A percentile compares a stretch with the other conserved stretches of the same genome.
These are phyloP conservation scores for Microbotryum scabiosae DNA, from an alignment of 1,284 basidiomycete genomes.

Conservation along the genomic window DNA sequence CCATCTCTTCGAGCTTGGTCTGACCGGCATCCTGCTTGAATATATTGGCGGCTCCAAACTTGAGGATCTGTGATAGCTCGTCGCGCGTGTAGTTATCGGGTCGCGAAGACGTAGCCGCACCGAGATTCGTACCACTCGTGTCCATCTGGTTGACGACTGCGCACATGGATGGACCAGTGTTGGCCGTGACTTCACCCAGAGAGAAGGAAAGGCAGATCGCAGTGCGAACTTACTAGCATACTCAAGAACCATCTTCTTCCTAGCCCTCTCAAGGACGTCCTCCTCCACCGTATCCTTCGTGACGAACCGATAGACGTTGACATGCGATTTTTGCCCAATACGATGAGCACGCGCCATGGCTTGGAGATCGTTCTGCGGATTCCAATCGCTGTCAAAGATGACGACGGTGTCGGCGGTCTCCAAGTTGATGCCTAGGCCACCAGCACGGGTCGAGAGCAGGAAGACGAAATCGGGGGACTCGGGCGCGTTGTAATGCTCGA, in stretches of 20 bases:
- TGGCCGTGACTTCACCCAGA: background rate
- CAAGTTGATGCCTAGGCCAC: slow-evolving; percentile 94
- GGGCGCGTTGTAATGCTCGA: slow-evolving; percentile 67
- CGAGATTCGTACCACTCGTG: slow-evolving; percentile 92
- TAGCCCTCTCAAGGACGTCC: slow-evolving; percentile 93
- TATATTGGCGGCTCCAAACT: slow-evolving; percentile 98
- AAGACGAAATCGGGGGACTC: slow-evolving; percentile 80
- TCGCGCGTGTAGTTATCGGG: slow-evolving; percentile 94
- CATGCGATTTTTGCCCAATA: slow-evolving; percentile 95
- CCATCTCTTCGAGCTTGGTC: slow-evolving; percentile 97
- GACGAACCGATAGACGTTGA: slow-evolving; percentile 93
- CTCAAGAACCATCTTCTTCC: slow-evolving; percentile 99
- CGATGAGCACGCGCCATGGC: slow-evolving; percentile 98
- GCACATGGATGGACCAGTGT: background rate
- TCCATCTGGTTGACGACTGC: slow-evolving; percentile 99
- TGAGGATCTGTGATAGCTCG: slow-evolving; percentile 94
- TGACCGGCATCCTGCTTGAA: slow-evolving; percentile 94
- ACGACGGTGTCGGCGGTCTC: slow-evolving; percentile 98
- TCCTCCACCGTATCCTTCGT: slow-evolving; percentile 99
- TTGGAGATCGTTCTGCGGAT: slow-evolving; percentile 96
- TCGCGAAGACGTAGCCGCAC: slow-evolving; percentile 59
- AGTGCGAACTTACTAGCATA: slow-evolving; percentile 74
- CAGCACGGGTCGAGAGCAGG: slow-evolving; percentile 91
- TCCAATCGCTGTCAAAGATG: slow-evolving; percentile 79
- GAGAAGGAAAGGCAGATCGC: slow-evolving; percentile 5